Evolutionary conservation across 2,329 filamentous ascomycete genomes (phyloP), one percentile per base, ranked within the genome.

Genomic region (Penicillium hesseltinei): DNA sequence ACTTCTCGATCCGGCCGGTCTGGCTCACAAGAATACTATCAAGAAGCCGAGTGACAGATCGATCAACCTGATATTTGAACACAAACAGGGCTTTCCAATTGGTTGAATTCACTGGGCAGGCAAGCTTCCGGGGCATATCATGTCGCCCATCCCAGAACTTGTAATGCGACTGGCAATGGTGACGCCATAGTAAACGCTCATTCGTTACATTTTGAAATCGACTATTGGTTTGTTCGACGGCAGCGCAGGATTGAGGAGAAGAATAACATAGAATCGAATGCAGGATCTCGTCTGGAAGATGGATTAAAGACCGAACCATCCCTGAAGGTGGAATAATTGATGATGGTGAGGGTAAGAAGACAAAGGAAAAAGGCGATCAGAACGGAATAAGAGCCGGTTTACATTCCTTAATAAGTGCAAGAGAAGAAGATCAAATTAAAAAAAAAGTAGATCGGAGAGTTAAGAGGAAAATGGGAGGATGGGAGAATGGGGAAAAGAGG

Each of bases 281-380:
- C 66, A 97, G 81, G 61, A 97, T 84, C 78, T 99, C 94, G 74
- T 93, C 89, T 40, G 92, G 92, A 36, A 94, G 79, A 53, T 62
- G 50, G 52, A 62, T 62, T 29, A 76, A 66, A 63, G 69, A 73
- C 51, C 62, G 56, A 63, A 70, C 63, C 71, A 74, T 73, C 59
- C 67, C 69, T 68, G 54, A 60, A 56, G 44, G 51, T 54, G 23
- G 44, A 36, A 42, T 36, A 47, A 47, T 27, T 54, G 40, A 45
- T 25, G 35, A 33, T 29, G 39, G 31, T 21, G 31, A 15, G 31
- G 4, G 31, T 15, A 25, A 27, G 17, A 49, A 27, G 44, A 53
- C 21, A 49, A 39, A 25, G 23, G 9, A 54, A 17, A 17, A 39
- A 19, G 25, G 27, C 15, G 43, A 31, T 38, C 7, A 38, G 46